Evolutionary conservation across 257 asterid species (phyloP).

Genomic region (Solanum appendiculatum): DNA sequence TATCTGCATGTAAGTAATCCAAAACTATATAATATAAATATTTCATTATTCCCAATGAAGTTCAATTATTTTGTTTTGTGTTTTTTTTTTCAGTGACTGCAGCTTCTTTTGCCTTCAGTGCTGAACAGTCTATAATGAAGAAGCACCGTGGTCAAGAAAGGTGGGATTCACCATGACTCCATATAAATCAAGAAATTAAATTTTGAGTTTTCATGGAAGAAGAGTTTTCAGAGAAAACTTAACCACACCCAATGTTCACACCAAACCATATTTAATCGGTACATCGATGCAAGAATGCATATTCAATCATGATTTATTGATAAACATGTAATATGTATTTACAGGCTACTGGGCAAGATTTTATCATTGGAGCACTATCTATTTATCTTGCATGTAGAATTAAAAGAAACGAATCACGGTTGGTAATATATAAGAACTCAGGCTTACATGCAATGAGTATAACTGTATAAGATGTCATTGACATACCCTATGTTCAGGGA

Average conservation of each 20-base stretch:
- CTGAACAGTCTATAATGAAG: background rate
- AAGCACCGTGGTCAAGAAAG: background rate
- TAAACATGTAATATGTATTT: background rate
- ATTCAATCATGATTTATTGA: background rate
- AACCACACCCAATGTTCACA: background rate
- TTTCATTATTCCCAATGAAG: background rate
- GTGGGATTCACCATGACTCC: background rate
- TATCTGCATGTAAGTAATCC: conserved; percentile 17
- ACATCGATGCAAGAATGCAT: background rate
- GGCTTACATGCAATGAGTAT: background rate
- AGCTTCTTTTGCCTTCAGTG: background rate
- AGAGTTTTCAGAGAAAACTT: background rate
- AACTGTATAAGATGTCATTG: background rate
- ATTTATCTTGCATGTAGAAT: background rate
- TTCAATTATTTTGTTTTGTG: background rate
- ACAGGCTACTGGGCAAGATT: background rate
- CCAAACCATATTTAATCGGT: background rate
- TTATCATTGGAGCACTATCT: background rate
- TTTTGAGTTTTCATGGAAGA: too few relatives aligned
- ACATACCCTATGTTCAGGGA: background rate
- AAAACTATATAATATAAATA: background rate
- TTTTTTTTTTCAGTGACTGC: background rate
- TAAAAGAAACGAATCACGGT: background rate
- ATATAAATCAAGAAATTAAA: background rate
- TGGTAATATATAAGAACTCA: background rate